Evolutionary conservation across 2,329 filamentous ascomycete genomes (phyloP).

Genomic region (Sphaerostilbella broomeana): DNA sequence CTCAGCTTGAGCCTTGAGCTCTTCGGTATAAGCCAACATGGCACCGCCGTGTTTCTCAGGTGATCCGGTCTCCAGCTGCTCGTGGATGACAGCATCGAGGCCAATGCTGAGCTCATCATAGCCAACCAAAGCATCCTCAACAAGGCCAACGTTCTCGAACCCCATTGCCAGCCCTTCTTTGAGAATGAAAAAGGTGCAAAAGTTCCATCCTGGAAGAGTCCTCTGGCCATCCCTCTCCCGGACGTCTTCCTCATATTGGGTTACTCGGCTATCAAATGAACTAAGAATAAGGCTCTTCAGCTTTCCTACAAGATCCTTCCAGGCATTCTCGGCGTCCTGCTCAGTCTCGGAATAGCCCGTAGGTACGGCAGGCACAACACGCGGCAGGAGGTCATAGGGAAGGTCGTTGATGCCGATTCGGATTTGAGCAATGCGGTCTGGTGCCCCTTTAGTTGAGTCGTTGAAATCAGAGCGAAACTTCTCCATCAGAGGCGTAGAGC

Average conservation of each 20-base stretch:
- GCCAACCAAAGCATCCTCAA: conserved; percentile 88
- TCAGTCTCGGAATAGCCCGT: conserved; percentile 62
- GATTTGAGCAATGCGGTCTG: conserved; percentile 80
- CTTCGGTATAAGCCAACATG: conserved; percentile 66
- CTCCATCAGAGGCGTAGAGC: conserved; percentile 77
- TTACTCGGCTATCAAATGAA: conserved; percentile 85
- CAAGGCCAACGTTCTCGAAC: conserved; percentile 91
- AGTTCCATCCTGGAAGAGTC: conserved; percentile 91
- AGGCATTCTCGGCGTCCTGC: conserved; percentile 73
- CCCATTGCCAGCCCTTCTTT: conserved; percentile 92
- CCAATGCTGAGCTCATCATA: conserved; percentile 92
- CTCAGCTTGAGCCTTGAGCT: conserved; percentile 57
- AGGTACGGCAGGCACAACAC: conserved; percentile 56
- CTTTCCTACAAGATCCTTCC: conserved; percentile 77
- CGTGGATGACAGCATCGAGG: conserved; percentile 72
- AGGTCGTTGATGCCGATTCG: conserved; percentile 67
- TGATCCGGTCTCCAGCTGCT: conserved; percentile 55
- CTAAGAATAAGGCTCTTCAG: conserved; percentile 80
- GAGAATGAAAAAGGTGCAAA: conserved; percentile 97
- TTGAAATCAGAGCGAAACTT: conserved; percentile 90
- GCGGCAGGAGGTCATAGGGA: conserved; percentile 56
- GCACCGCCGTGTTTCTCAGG: conserved; percentile 63
- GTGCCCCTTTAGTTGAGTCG: conserved; percentile 57
- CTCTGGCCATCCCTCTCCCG: conserved; percentile 87
- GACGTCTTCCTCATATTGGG: conserved; percentile 95